Percentiles rank a stretch among this genome's conserved stretches.
Conservation (phyloP, 495 filamentous ascomycete species). For the Hyaloscypha bicolor region DNA sequence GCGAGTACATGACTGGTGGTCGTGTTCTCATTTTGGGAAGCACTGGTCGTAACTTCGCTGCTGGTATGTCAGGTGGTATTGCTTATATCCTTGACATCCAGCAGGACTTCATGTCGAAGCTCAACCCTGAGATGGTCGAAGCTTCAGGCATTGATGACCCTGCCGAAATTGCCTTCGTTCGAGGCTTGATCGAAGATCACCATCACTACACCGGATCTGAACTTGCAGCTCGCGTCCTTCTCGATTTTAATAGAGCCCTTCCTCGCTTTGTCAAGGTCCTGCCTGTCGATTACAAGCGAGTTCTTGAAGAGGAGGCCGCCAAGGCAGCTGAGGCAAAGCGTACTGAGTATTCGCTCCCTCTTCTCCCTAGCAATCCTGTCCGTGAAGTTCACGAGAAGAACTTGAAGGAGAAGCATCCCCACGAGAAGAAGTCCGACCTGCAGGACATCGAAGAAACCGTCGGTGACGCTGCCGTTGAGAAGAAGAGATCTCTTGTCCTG, state of each 20-base stretch:
- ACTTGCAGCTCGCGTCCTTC: constrained; percentile 88
- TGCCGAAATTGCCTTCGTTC: constrained; percentile 88
- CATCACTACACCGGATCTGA: constrained; percentile 99
- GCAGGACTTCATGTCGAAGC: constrained; percentile 89
- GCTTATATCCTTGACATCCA: constrained; percentile 95
- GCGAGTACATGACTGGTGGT: constrained; percentile 99
- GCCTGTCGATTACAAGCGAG: constrained; percentile 96
- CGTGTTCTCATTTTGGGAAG: constrained; percentile 87
- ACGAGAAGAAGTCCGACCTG: constrained; percentile 77
- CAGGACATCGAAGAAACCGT: constrained; percentile 96
- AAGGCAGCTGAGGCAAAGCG: constrained; percentile 84
- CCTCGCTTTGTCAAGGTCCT: constrained; percentile 93
- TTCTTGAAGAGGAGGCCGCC: constrained; percentile 80
- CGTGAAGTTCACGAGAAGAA: constrained; percentile 44
- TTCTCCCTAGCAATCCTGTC: constrained; percentile 62
- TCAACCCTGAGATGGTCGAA: constrained; percentile 99
- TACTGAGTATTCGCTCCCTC: constrained; percentile 80
- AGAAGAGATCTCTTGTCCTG: constrained; percentile 87
- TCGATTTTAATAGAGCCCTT: constrained; percentile 96
- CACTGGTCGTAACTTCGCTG: constrained; percentile 98
- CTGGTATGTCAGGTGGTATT: constrained; percentile 99
- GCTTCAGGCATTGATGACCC: constrained; percentile 86
- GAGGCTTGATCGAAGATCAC: constrained; percentile 95
- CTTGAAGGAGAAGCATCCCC: constrained; percentile 58
- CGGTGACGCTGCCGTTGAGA: constrained; percentile 88